Evolutionary conservation across 2,329 filamentous ascomycete species (phyloP).

Genomic region (Lasiodiplodia sp.): DNA sequence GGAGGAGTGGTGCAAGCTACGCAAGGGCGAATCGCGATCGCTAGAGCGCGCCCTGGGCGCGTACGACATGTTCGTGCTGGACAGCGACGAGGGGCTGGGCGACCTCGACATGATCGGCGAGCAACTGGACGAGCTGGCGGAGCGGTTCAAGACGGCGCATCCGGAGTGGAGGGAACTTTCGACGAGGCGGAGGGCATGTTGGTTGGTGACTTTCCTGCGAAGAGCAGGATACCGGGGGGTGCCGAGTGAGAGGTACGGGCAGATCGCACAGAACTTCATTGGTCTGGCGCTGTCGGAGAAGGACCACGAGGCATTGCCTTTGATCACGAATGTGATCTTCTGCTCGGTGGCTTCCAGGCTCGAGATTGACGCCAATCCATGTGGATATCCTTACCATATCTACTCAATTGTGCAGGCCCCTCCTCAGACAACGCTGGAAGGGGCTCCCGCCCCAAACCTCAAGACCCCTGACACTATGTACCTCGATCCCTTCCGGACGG

Average conservation of each 20-base stretch:
- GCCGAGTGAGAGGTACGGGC: conserved; percentile 75
- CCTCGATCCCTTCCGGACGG: conserved; percentile 79
- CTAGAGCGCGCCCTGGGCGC: conserved; percentile 80
- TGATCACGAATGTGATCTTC: conserved; percentile 88
- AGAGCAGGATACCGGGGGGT: conserved; percentile 74
- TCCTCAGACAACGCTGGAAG: conserved; percentile 61
- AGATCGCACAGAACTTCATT: conserved; percentile 86
- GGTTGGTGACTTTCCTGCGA: conserved; percentile 74
- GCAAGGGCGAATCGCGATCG: conserved; percentile 58
- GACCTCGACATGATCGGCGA: conserved; percentile 70
- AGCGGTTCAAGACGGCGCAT: conserved; percentile 61
- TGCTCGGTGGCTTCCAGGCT: conserved; percentile 78
- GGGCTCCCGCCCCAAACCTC: conserved; percentile 41
- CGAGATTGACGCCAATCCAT: conserved; percentile 78
- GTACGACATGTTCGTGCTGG: conserved; percentile 89
- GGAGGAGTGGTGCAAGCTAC: conserved; percentile 73
- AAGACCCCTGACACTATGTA: conserved; percentile 70
- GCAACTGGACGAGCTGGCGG: conserved; percentile 70
- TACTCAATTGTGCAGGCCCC: conserved; percentile 77
- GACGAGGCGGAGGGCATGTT: conserved; percentile 71
- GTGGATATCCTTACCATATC: conserved; percentile 84
- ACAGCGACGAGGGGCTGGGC: conserved; percentile 65
- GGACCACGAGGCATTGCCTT: conserved; percentile 79
- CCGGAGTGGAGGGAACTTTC: conserved; percentile 63
- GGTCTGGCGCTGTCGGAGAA: conserved; percentile 77